Conservation (phyloP, 2,329 filamentous ascomycete species). For the Chaetomiaceae sp. region DNA sequence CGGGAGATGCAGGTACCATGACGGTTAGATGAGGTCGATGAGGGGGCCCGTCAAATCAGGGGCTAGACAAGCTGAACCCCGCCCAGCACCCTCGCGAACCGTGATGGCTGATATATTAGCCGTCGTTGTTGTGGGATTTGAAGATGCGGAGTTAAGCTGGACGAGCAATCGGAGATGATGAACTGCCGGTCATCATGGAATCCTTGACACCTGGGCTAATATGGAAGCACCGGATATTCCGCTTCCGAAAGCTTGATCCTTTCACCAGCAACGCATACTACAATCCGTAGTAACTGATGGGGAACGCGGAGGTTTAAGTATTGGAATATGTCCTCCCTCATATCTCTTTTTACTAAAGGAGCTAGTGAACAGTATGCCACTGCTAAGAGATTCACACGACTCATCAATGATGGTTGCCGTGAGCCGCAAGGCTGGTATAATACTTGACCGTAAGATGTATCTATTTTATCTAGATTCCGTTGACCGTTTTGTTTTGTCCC, state of each 20-base stretch:
- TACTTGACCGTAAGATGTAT: no score
- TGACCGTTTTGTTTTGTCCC: background rate
- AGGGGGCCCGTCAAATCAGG: conserved; percentile 1
- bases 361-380: background rate
- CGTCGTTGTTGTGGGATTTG: background rate
- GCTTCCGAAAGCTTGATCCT: background rate
- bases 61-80: background rate
- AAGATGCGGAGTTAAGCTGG: background rate
- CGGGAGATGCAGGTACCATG: background rate
- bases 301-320: background rate
- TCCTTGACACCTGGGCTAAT: background rate
- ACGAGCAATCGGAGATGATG: background rate
- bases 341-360: no score
- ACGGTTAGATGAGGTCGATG: background rate
- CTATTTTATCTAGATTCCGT: no score
- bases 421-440: conserved; percentile 9
- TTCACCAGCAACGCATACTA: background rate
- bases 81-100: background rate
- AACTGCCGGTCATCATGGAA: background rate
- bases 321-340: no score
- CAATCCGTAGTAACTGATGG: background rate
- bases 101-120: background rate
- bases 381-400: background rate
- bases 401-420: background rate
- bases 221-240: background rate